phyloP scores from a whole-genome alignment of 805 yeast species.

The Metschnikowia kunwiensis region DNA sequence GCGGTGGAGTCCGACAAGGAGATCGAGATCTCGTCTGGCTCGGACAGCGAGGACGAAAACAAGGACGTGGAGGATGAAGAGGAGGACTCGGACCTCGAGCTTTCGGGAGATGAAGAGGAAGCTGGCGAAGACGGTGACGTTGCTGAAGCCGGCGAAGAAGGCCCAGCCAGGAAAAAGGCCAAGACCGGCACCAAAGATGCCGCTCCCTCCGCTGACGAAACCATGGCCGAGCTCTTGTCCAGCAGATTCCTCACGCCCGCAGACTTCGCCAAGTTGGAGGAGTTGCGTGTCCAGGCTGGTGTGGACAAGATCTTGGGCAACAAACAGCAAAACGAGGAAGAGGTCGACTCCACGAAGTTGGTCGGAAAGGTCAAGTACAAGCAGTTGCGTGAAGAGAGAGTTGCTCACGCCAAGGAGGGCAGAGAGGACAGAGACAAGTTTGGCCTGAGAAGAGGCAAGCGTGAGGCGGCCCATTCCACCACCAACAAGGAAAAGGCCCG shows the following conservation, averaged over 20 bases:
- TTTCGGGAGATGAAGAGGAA: slow-evolving; percentile 32
- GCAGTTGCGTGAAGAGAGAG: slow-evolving; percentile 84
- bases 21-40: slow-evolving; percentile 50
- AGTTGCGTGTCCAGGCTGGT: slow-evolving; percentile 81
- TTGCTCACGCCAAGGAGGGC: slow-evolving; percentile 85
- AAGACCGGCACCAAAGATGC: slow-evolving; percentile 24
- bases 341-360: slow-evolving; percentile 73
- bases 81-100: slow-evolving; percentile 24
- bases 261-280: slow-evolving; percentile 93
- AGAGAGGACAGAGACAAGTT: slow-evolving; percentile 89
- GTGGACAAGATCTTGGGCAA: slow-evolving; percentile 73
- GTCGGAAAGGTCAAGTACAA: slow-evolving; percentile 80
- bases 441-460: slow-evolving; percentile 82
- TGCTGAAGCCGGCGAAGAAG: slow-evolving; percentile 29
- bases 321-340: slow-evolving; percentile 64
- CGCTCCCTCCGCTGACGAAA: slow-evolving; percentile 28
- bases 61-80: slow-evolving; percentile 27
- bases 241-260: slow-evolving; percentile 91
- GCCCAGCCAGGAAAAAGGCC: slow-evolving; percentile 30
- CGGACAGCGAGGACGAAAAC: slow-evolving; percentile 38
- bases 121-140: slow-evolving; percentile 22
- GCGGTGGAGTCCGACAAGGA: slow-evolving; percentile 81
- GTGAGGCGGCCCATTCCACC: slow-evolving; percentile 76
- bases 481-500: slow-evolving; percentile 95
- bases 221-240: slow-evolving; percentile 56